Conservation (phyloP, 75 land plant species). For the Sequoiadendron giganteum region DNA sequence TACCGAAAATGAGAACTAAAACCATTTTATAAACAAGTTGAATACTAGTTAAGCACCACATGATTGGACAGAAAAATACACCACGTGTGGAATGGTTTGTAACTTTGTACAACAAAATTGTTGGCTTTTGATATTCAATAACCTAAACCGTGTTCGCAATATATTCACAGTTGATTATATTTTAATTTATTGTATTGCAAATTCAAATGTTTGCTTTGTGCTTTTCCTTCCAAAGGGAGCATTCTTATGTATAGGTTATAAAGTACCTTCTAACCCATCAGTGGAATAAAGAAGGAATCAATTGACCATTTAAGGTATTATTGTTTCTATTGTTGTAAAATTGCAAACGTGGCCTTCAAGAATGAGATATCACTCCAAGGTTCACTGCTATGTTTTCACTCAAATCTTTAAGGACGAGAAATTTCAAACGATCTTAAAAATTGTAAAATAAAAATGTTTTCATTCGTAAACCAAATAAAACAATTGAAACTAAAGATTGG, state of each 20-base stretch:
- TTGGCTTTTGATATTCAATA: neutral
- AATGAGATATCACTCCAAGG: neutral
- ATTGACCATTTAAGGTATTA: neutral
- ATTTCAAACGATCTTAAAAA: neutral
- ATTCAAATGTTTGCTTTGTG: neutral
- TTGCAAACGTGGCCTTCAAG: neutral
- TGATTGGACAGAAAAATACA: neutral
- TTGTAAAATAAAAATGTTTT: neutral
- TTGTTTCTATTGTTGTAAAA: neutral
- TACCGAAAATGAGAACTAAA: neutral
- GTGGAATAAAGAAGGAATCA: neutral
- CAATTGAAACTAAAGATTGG: neutral
- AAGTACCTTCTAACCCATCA: neutral
- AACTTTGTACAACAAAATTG: neutral
- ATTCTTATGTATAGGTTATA: neutral
- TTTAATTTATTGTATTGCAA: neutral
- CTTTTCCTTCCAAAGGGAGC: neutral
- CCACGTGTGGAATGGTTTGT: neutral
- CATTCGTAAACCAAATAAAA: conserved; percentile 1
- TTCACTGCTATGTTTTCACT: neutral
- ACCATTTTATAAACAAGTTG: neutral
- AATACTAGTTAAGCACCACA: neutral
- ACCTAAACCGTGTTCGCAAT: neutral
- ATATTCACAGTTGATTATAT: neutral
- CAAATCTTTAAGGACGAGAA: neutral